Evolutionary conservation across 169 alveolate genomes (phyloP), one percentile per base, ranked within the genome.

Genomic region (Cyclospora cayetanensis): DNA sequence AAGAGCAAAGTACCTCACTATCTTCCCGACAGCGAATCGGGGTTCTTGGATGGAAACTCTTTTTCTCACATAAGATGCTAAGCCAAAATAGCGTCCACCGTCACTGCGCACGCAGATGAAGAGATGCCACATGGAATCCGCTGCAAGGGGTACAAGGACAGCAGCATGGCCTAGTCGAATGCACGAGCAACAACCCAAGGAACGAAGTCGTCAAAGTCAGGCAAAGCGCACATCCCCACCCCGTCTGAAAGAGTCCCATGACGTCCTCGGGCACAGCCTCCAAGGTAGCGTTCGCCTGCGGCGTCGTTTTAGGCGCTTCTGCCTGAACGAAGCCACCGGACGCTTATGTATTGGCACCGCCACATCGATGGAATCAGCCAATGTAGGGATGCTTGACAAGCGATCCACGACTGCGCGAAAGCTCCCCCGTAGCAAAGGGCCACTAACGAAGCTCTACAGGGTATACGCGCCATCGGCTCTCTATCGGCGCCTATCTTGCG

Each of bases 181-280:
- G 0, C 60, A 46, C 60, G 20, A 12, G 60, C n/a, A 46, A 46
- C 20, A 46, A 46, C 60, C 25, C 60, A 46, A 22, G 77, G 35
- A 65, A 31, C 29, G 35, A 22, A 43, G 43, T 4, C 42, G 29
- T 31, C 46, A 25, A 31, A 39, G 29, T 39, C 39, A 65, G 29
- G 41, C 77, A 65, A 39, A 65, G 0, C n/a, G 20, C 37, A 20
- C 41, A 29, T 25, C 35, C 87, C 29, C 27, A 76, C 87, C 87
- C 87, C 4, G n/a, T 35, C 18, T 22, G 18, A 7, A 76, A 22
- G 43, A 46, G 4, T 29, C 46, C 29, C 11, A 76, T 2, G 42
- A 20, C 60, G 25, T 76, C 70, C 25, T 43, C 27, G 68, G 87
- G 87, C 68, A 76, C 65, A 11, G 87, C 87, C 87, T 76, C 87